Conservation (phyloP, 192 early-diverging fungal genomes). For the Linnemannia elongata region DNA sequence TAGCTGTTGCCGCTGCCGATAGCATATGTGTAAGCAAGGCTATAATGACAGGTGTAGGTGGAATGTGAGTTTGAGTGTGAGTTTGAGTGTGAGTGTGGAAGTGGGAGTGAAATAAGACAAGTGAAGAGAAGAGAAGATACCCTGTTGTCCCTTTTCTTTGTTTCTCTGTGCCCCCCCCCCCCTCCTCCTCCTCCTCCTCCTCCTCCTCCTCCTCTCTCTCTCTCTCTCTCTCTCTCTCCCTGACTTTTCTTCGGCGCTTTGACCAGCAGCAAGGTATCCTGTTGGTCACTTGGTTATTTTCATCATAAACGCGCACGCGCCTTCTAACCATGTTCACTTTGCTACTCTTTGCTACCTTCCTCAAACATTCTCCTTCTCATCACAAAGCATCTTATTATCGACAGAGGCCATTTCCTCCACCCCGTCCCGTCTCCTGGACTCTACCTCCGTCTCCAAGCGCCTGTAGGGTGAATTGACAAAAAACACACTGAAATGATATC, state of each 20-base stretch:
- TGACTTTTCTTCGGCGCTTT: too few species aligned
- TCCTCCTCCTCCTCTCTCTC: too few species aligned
- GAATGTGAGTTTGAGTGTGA: not conserved
- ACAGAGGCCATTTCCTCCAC: slow-evolving; percentile 23
- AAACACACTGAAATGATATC: slow-evolving; percentile 11
- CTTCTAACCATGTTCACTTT: too few species aligned
- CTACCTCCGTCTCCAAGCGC: slow-evolving; percentile 34
- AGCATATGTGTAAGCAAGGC: not conserved
- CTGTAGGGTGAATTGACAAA: slow-evolving; percentile 20
- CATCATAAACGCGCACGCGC: too few species aligned
- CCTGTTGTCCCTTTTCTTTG: too few species aligned
- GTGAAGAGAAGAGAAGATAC: too few species aligned
- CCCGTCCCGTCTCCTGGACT: slow-evolving; percentile 14
- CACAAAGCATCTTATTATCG: not conserved
- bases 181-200: too few species aligned
- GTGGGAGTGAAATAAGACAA: not conserved
- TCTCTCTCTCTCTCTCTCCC: too few species aligned
- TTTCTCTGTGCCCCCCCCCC: too few species aligned
- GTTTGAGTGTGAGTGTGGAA: not conserved
- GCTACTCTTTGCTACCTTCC: not conserved
- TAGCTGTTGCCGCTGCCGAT: not conserved
- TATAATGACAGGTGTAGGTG: not conserved
- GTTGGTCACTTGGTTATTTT: too few species aligned
- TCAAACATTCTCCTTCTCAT: not conserved
- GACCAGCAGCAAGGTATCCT: too few species aligned